Base-by-base conservation (phyloP, 441 rosid genomes). In the Dalechampia spathulata region DNA sequence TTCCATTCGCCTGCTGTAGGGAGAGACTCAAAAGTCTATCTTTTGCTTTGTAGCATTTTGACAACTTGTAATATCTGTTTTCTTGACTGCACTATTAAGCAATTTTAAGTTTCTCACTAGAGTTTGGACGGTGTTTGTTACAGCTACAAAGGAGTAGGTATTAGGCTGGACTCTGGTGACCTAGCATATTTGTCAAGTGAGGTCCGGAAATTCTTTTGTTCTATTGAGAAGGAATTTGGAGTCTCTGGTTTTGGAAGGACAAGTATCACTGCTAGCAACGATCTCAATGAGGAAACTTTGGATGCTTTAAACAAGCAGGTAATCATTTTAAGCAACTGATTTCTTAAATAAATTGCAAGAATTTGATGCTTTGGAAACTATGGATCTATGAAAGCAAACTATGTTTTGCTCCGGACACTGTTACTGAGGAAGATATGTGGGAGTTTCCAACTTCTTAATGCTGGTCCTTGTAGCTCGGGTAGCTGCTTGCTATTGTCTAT, bases 251-350 rank as follows among this genome's bases (percentile, higher is more conserved):
- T 90, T 64, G 96, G 79, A 65, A 82, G 85, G 73, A 90, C 44
- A 57, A 58, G 55, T 49, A 81, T 91, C 49, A 83, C 93, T 61
- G 98, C 98, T 23, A 91, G 98, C 70, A 92, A 89, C 72, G 99
- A 92, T 78, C 79, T 92, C 54, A 92, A 92, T 32, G 97, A 92
- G 71, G 99, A 92, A 75, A 92, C 99, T 41, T 72, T 92, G 15
- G 99, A 92, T 54, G 99, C 96, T 54, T 65, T 92, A 60, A 89
- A 89, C 73, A 92, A 92, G 68, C 99, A 92, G 84, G 99, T 86
- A 57, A 61, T 41, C 23, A 40, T 66, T 36, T 40, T 3, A 40
- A 20, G n/a, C n/a, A n/a, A n/a, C n/a, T n/a, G n/a, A n/a, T n/a
- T n/a, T n/a, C n/a, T n/a, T n/a, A n/a, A n/a, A n/a, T n/a, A n/a